Evolutionary conservation across 345 rosid genomes (phyloP), one percentile per base, ranked within the genome.

Genomic region (Alliaria petiolata): DNA sequence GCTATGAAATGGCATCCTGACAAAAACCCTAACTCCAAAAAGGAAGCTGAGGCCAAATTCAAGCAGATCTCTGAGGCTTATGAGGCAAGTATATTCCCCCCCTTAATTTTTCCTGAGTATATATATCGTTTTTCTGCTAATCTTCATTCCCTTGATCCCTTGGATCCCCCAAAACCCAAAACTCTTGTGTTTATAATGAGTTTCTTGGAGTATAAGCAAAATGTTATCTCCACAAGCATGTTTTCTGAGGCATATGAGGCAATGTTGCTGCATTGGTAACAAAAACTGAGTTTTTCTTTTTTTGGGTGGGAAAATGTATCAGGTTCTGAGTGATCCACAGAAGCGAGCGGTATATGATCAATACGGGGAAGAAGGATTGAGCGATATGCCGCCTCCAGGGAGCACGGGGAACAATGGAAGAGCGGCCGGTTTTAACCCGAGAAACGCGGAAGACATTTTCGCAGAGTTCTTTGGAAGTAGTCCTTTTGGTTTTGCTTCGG

Each of bases 1-100:
- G 98, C 96, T 47, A 93, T 89, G 97, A 89, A 89, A 82, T 93
- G 98, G 96, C 98, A 93, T 68, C 98, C 98, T 62, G 97, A 90
- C 63, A 93, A 93, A 86, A 91, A 91, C 78, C 98, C 93, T 25
- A 80, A 65, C 76, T 25, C 80, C 81, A 93, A 93, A 73, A 85
- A 78, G 12, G 96, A 90, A 78, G 98, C 98, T 66, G 98, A 93
- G 76, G 93, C 95, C 80, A 83, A 84, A 79, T 93, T 93, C 83
- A 93, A 93, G 69, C 95, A 87, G 84, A 89, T 93, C 87, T 93
- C 95, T 36, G 98, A 93, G 74, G 97, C 96, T 70, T 93, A 93
- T 30, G 98, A 93, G 91, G 97, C 73, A 76, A 74, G 71, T 62
- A n/a, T 12, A 33, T 15, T 43, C 34, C 39, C 40, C 20, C 60